These are phyloP conservation scores for Bryum argenteum DNA, from an alignment of 225 moss, liverwort and hornwort species.

Conservation along the genomic window DNA sequence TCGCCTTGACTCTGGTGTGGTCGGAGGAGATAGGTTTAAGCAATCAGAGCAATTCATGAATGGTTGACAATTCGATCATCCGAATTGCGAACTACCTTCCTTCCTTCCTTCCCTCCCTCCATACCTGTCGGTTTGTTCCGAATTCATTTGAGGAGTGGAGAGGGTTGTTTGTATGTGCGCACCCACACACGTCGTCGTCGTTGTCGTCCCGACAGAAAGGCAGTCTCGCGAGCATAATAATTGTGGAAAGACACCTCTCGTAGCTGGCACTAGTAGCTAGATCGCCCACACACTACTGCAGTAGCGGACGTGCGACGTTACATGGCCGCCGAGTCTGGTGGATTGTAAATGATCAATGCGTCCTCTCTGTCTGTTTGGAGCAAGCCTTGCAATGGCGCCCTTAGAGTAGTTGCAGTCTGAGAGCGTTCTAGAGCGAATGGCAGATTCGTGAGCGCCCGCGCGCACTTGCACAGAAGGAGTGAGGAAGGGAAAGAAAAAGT, in stretches of 20 bases:
- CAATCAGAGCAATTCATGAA: constrained; percentile 26
- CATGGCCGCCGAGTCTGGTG: constrained; percentile 53
- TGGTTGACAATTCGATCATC: neutral
- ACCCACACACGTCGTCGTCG: constrained; percentile 21
- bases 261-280: constrained; percentile 32
- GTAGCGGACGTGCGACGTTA: constrained; percentile 42
- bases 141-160: constrained; percentile 18
- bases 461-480: neutral
- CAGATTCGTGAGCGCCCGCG: constrained; percentile 1
- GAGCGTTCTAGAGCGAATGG: neutral
- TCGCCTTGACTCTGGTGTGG: constrained; percentile 28
- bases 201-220: constrained; percentile 7
- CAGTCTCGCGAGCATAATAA: constrained; percentile 1
- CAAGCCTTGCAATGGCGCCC: too few relatives aligned
- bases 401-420: neutral
- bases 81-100: too few relatives aligned
- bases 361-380: constrained; percentile 27
- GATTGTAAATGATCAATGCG: constrained; percentile 29
- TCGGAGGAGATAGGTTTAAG: neutral
- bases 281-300: constrained; percentile 24
- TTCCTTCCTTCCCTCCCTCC: too few relatives aligned
- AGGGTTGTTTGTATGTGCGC: constrained; percentile 20
- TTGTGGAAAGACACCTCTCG: constrained; percentile 15
- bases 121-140: neutral
- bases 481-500: constrained; percentile 20